Percentiles rank a stretch among this genome's conserved stretches.
These are phyloP conservation scores for Pyricularia grisea DNA, from an alignment of 2,329 filamentous ascomycete genomes.

Conservation along the genomic window DNA sequence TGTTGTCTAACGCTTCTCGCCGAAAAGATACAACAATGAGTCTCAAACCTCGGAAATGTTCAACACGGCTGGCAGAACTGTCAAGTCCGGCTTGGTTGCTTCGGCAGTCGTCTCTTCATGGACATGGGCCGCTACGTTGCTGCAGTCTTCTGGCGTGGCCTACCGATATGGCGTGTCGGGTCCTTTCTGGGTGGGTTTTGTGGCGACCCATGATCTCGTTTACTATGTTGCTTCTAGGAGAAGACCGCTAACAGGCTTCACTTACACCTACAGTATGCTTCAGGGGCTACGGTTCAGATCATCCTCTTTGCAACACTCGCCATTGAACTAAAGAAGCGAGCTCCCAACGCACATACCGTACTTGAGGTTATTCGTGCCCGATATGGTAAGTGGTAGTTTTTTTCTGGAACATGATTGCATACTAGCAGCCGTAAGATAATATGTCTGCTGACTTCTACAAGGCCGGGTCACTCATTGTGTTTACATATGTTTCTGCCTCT, in stretches of 20 bases:
- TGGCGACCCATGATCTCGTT: neutral
- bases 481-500: constrained; percentile 73
- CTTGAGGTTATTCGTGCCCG: constrained; percentile 75
- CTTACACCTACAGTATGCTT: constrained; percentile 33
- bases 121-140: constrained; percentile 83
- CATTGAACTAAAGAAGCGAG: constrained; percentile 79
- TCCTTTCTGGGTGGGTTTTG: constrained; percentile 32
- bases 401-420: neutral
- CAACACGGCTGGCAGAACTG: constrained; percentile 75
- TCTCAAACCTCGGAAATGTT: constrained; percentile 90
- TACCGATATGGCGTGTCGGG: constrained; percentile 64
- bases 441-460: neutral
- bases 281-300: constrained; percentile 75
- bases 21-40: constrained; percentile 39
- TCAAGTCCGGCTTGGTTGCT: constrained; percentile 81
- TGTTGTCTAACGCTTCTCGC: neutral
- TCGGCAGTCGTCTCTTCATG: constrained; percentile 87
- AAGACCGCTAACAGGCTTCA: neutral
- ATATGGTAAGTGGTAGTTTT: constrained; percentile 45
- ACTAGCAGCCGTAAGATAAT: neutral
- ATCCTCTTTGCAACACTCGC: constrained; percentile 83
- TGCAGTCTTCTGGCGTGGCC: constrained; percentile 73
- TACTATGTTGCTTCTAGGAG: neutral
- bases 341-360: constrained; percentile 79
- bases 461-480: constrained; percentile 53